Percentiles rank a stretch among this genome's conserved stretches.
Evolutionary conservation across 441 rosid species (phyloP).

Genomic region (Adansonia grandidieri): DNA sequence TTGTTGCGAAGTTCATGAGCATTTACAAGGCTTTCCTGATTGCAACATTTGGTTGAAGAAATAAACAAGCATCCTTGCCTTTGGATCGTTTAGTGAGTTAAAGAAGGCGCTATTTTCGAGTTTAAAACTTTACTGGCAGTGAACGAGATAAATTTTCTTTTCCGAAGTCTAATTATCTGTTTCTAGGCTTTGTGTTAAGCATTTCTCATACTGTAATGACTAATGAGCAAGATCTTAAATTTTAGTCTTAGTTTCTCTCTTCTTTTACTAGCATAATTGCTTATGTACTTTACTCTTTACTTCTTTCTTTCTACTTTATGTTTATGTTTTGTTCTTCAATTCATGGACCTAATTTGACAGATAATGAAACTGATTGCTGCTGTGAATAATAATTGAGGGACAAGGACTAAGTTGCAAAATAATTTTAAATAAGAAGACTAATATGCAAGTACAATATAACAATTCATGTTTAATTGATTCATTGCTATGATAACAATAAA

Average conservation of each 20-base stretch:
- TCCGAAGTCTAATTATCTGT: not conserved
- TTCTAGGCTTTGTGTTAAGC: not conserved
- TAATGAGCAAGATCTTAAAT: not conserved
- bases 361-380: not conserved
- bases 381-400: not conserved
- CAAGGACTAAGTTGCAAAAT: not conserved
- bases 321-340: not conserved
- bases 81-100: not conserved
- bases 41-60: constrained; percentile 71
- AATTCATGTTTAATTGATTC: not conserved
- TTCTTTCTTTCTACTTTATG: not conserved
- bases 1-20: constrained; percentile 94
- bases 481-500: no score
- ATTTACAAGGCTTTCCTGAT: constrained; percentile 78
- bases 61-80: not conserved
- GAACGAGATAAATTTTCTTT: not conserved
- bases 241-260: not conserved
- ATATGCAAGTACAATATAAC: not conserved
- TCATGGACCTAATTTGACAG: not conserved
- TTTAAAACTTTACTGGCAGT: not conserved
- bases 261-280: not conserved
- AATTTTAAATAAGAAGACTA: not conserved
- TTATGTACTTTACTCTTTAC: not conserved
- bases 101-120: not conserved
- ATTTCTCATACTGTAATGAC: not conserved